Evolutionary conservation across 306 rosid genomes (phyloP).

Genomic region (Dryas octopetala): DNA sequence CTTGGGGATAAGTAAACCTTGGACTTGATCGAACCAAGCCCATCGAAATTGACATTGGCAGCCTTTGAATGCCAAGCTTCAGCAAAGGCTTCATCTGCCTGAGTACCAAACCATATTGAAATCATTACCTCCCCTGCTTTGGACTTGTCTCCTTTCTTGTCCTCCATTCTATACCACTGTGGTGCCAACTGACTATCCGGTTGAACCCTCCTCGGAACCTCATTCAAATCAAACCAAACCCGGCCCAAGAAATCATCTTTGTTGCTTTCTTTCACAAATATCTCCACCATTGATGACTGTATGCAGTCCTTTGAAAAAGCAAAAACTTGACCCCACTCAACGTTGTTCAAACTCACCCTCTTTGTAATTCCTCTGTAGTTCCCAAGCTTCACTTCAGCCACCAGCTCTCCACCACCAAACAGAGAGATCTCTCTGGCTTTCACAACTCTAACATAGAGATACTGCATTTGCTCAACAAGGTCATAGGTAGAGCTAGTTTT

Average conservation of each 20-base stretch:
- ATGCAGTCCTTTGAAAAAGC: slow-evolving; percentile 59
- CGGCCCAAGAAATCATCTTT: slow-evolving; percentile 55
- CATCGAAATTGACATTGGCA: slow-evolving; percentile 61
- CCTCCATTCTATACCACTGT: slow-evolving; percentile 69
- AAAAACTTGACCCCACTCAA: slow-evolving; percentile 58
- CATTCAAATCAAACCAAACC: slow-evolving; percentile 59
- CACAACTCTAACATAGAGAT: slow-evolving; percentile 52
- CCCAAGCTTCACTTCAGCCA: slow-evolving; percentile 64
- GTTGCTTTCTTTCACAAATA: slow-evolving; percentile 49
- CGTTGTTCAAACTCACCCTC: slow-evolving; percentile 32
- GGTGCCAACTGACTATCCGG: slow-evolving; percentile 70
- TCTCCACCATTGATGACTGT: slow-evolving; percentile 56
- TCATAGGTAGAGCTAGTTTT: slow-evolving; percentile 61
- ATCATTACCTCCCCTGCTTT: slow-evolving; percentile 55
- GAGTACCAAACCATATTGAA: slow-evolving; percentile 66
- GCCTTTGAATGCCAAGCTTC: slow-evolving; percentile 69
- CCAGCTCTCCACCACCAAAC: slow-evolving; percentile 47
- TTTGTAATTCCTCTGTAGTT: slow-evolving; percentile 58
- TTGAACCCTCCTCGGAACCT: slow-evolving; percentile 51
- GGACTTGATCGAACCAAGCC: slow-evolving; percentile 60
- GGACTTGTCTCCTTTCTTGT: slow-evolving; percentile 51
- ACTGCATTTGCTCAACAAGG: slow-evolving; percentile 63
- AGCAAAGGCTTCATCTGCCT: slow-evolving; percentile 63
- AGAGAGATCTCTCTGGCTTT: slow-evolving; percentile 40
- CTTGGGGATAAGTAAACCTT: slow-evolving; percentile 66